Percentiles rank a stretch among this genome's conserved stretches.
Conservation (phyloP, 768 basidiomycete species). For the Pisolithus orientalis region DNA sequence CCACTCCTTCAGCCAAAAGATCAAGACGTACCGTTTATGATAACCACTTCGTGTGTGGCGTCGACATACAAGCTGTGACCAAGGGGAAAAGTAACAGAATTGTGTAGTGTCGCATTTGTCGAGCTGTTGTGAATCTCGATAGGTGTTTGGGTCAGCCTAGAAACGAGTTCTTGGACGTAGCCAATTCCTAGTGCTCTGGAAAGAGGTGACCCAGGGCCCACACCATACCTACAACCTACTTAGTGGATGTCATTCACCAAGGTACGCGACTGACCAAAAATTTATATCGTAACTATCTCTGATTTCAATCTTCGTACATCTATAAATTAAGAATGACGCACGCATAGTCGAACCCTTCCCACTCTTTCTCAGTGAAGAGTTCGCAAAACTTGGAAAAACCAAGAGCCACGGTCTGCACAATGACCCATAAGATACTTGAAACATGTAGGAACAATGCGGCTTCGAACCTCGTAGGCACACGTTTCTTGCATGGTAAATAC, state of each 20-base stretch:
- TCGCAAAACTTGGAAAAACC: conserved; percentile 86
- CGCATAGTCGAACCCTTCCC: conserved; percentile 86
- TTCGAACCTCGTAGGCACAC: conserved; percentile 69
- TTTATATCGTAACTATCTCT: neutral
- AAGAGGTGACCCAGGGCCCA: conserved; percentile 71
- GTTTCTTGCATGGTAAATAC: conserved; percentile 69
- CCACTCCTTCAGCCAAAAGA: neutral
- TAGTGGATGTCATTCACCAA: neutral
- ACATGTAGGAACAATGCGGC: neutral
- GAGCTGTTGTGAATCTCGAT: conserved; percentile 66
- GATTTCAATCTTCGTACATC: neutral
- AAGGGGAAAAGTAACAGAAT: conserved; percentile 60
- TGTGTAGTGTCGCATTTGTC: conserved; percentile 74
- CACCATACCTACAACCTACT: conserved; percentile 40
- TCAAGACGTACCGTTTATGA: conserved; percentile 53
- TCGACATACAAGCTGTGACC: conserved; percentile 73
- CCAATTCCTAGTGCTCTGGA: conserved; percentile 68
- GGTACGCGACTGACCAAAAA: conserved; percentile 6
- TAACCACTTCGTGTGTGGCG: conserved; percentile 81
- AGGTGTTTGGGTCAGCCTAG: conserved; percentile 68
- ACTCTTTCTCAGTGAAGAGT: conserved; percentile 81
- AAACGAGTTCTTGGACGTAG: conserved; percentile 74
- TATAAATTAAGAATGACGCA: conserved; percentile 28
- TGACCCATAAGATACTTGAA: neutral
- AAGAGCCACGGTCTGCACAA: conserved; percentile 66